Conservation (phyloP, 768 basidiomycete species). For the Boletellus sp. region DNA sequence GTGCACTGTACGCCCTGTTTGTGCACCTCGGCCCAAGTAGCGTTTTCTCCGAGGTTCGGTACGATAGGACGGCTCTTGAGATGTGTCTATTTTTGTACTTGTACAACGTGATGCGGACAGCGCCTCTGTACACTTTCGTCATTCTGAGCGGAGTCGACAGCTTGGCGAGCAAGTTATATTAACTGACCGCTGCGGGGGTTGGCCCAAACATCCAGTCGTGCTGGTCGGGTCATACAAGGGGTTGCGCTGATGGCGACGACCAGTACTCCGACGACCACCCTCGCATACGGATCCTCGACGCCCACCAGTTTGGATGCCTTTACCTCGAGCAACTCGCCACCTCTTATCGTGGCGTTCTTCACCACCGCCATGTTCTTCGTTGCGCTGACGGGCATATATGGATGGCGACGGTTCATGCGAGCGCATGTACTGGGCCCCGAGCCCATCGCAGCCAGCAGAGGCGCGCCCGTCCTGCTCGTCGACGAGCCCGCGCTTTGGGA, state of each 20-base stretch:
- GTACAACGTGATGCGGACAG: too few relatives aligned
- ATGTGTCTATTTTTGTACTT: too few relatives aligned
- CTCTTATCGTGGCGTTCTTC: constrained; percentile 57
- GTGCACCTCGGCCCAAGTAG: not conserved
- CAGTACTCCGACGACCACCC: constrained; percentile 8
- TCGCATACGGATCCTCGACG: not conserved
- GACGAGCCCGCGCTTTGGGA: constrained; percentile 48
- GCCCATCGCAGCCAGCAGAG: not conserved
- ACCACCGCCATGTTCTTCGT: constrained; percentile 53
- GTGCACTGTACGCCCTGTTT: not conserved
- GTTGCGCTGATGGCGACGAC: constrained; percentile 15
- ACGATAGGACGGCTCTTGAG: too few relatives aligned
- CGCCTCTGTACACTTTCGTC: too few relatives aligned
- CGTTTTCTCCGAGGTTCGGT: too few relatives aligned
- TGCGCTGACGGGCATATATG: constrained; percentile 47
- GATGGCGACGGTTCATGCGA: constrained; percentile 38
- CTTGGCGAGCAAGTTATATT: too few relatives aligned
- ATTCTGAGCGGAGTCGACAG: too few relatives aligned
- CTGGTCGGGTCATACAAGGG: constrained; percentile 11
- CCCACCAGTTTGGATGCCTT: constrained; percentile 18
- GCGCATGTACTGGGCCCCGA: constrained; percentile 14
- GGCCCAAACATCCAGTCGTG: not conserved
- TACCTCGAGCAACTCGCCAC: constrained; percentile 42
- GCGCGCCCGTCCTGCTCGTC: not conserved
- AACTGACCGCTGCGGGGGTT: too few relatives aligned